Percentiles rank a stretch among this genome's conserved stretches.
These are phyloP conservation scores for Tricholoma matsutake DNA, from an alignment of 768 basidiomycete genomes.

Conservation along the genomic window DNA sequence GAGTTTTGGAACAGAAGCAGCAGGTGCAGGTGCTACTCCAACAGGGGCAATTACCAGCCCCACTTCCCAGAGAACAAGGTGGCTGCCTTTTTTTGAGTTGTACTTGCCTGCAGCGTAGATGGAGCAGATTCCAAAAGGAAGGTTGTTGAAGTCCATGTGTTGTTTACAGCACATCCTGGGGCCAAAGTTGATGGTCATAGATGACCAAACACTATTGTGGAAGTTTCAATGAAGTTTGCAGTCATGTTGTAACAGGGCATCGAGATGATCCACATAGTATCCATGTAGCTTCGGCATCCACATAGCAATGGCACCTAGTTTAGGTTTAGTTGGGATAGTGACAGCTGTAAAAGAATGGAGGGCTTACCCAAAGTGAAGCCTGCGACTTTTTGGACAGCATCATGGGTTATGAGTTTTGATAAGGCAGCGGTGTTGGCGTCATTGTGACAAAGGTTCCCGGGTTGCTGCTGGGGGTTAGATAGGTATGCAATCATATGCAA, in stretches of 20 bases:
- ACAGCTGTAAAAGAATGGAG: neutral
- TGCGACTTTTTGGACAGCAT: constrained; percentile 11
- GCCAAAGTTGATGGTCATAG: constrained; percentile 28
- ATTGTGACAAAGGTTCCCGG: too few relatives aligned
- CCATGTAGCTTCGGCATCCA: constrained; percentile 22
- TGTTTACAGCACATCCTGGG: constrained; percentile 1
- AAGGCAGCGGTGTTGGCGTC: too few relatives aligned
- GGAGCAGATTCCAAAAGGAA: constrained; percentile 14
- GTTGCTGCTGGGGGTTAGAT: too few relatives aligned
- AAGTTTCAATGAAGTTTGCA: constrained; percentile 19
- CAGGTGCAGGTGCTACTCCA: too few relatives aligned
- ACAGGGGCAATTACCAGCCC: too few relatives aligned
- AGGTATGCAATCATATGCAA: too few relatives aligned
- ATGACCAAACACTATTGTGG: constrained; percentile 23
- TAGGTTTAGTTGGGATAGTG: too few relatives aligned
- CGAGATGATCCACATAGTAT: constrained; percentile 11
- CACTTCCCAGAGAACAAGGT: too few relatives aligned
- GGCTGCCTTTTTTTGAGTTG: neutral
- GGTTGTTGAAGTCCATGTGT: constrained; percentile 26
- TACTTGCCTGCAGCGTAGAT: neutral
- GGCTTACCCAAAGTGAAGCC: constrained; percentile 20
- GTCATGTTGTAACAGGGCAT: constrained; percentile 4
- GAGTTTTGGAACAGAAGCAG: too few relatives aligned
- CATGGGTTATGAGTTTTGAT: too few relatives aligned
- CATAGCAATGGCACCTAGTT: constrained; percentile 10